These are phyloP conservation scores for Emergomyces orientalis DNA, from an alignment of 2,329 filamentous ascomycete species.

Conservation along the genomic window DNA sequence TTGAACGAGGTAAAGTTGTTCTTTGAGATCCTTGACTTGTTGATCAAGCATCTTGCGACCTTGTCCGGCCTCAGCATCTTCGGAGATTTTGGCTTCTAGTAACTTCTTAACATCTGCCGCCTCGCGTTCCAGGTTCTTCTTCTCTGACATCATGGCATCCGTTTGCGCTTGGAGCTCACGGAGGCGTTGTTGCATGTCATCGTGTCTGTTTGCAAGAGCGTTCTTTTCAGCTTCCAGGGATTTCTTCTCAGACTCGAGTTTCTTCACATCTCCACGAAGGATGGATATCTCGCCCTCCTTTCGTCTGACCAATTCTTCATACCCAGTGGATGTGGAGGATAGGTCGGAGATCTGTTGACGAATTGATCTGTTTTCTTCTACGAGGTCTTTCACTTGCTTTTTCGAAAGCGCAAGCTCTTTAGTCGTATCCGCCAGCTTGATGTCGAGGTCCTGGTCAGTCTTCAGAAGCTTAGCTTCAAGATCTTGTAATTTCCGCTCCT, in stretches of 20 bases:
- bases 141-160: conserved; percentile 75
- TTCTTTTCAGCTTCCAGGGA: conserved; percentile 70
- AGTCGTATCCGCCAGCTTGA: conserved; percentile 67
- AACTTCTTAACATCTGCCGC: conserved; percentile 78
- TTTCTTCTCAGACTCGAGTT: conserved; percentile 69
- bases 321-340: conserved; percentile 84
- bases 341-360: conserved; percentile 79
- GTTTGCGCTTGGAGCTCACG: conserved; percentile 81
- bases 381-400: conserved; percentile 63
- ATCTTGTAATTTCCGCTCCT: conserved; percentile 82
- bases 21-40: conserved; percentile 80
- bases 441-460: conserved; percentile 77
- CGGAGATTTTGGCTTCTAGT: conserved; percentile 77
- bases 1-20: conserved; percentile 73
- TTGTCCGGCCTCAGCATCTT: conserved; percentile 75
- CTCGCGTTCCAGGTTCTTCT: conserved; percentile 75
- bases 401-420: conserved; percentile 71
- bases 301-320: conserved; percentile 83
- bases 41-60: conserved; percentile 74
- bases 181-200: conserved; percentile 64
- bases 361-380: conserved; percentile 70
- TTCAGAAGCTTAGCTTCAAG: conserved; percentile 75
- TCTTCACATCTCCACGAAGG: conserved; percentile 73
- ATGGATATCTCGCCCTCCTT: conserved; percentile 91
- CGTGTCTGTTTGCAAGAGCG: conserved; percentile 62